Conservation (phyloP, 2,329 filamentous ascomycete species). For the Fusarium globosum region DNA sequence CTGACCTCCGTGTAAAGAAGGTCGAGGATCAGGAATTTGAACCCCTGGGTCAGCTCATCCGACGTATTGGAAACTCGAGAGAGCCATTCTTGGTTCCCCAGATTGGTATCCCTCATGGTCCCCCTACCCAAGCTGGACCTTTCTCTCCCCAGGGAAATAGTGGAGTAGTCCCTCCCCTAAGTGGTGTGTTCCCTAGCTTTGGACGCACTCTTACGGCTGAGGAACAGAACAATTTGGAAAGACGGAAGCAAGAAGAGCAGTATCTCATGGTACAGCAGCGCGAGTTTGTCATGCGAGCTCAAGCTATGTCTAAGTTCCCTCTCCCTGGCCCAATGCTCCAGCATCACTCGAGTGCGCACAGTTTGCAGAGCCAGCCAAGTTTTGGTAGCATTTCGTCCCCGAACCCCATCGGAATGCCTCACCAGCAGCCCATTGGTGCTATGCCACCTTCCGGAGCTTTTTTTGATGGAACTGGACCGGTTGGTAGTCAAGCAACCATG, state of each 20-base stretch:
- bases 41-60: constrained; percentile 91
- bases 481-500: constrained; percentile 42
- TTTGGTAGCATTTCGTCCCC: constrained; percentile 96
- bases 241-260: constrained; percentile 97
- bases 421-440: constrained; percentile 64
- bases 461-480: constrained; percentile 69
- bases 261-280: constrained; percentile 96
- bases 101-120: constrained; percentile 92
- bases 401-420: constrained; percentile 72
- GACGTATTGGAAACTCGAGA: constrained; percentile 95
- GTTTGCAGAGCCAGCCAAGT: constrained; percentile 95
- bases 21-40: constrained; percentile 94
- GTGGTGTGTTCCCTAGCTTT: constrained; percentile 94
- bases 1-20: constrained; percentile 94
- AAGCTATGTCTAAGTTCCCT: constrained; percentile 79
- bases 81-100: constrained; percentile 98
- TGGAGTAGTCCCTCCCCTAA: constrained; percentile 86
- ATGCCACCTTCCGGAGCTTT: constrained; percentile 74
- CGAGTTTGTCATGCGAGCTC: constrained; percentile 89
- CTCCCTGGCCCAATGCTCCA: constrained; percentile 71
- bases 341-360: constrained; percentile 95
- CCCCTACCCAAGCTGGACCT: constrained; percentile 65
- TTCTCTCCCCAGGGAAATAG: constrained; percentile 64
- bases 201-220: constrained; percentile 96
- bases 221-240: constrained; percentile 96